These are phyloP conservation scores for Amaranthus palmeri DNA, from an alignment of 148 eudicot genomes.

Conservation along the genomic window DNA sequence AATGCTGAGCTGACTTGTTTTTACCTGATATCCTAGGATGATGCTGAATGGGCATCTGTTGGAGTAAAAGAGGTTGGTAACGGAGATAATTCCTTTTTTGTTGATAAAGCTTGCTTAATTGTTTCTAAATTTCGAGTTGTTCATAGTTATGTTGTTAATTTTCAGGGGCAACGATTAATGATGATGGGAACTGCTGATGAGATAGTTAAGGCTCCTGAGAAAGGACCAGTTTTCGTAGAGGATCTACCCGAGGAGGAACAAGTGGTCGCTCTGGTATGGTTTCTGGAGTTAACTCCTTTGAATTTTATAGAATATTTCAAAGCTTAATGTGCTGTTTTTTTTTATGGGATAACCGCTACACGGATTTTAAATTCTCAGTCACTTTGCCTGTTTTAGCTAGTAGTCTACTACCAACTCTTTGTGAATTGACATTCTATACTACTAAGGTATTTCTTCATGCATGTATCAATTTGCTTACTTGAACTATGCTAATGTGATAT, in stretches of 20 bases:
- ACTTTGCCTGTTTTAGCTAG: not conserved
- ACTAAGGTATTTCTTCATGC: not conserved
- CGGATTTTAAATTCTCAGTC: not conserved
- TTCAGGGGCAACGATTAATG: conserved; percentile 93
- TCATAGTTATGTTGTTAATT: conserved; percentile 6
- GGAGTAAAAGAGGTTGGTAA: conserved; percentile 84
- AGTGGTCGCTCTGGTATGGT: conserved; percentile 62
- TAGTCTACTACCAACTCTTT: not conserved
- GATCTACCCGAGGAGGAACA: conserved; percentile 98
- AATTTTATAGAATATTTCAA: not conserved
- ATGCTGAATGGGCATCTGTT: conserved; percentile 81
- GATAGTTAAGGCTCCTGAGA: conserved; percentile 95
- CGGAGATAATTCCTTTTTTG: conserved; percentile 18
- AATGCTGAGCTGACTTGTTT: conserved; percentile 11
- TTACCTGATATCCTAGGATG: conserved; percentile 56
- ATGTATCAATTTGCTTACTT: not conserved
- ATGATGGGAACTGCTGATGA: conserved; percentile 99
- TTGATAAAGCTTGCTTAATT: not conserved
- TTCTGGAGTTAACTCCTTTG: conserved; percentile 3
- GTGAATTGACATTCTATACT: not conserved
- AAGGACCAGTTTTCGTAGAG: conserved; percentile 83
- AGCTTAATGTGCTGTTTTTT: not conserved
- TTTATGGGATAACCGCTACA: not conserved
- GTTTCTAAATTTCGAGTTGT: conserved; percentile 7
- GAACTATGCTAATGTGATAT: not conserved